phyloP scores from a whole-genome alignment of 148 eudicot species.

The Nyssa sinensis region DNA sequence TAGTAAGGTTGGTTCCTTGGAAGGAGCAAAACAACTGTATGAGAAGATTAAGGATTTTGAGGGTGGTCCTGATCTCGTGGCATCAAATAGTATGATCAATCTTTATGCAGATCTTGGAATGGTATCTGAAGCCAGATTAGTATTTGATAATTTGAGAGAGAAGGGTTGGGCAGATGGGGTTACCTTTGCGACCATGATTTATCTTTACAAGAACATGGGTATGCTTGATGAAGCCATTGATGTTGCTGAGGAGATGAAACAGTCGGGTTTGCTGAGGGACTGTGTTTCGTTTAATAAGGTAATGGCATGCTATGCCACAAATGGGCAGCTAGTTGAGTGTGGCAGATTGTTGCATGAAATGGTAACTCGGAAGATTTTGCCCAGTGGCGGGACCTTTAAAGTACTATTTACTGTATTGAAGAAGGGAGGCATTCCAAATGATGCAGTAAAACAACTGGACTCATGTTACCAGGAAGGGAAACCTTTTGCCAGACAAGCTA shows the following conservation, averaged over 20 bases:
- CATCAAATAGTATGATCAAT: conserved; percentile 78
- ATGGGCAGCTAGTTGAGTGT: conserved; percentile 54
- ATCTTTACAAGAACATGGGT: conserved; percentile 73
- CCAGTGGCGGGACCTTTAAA: conserved; percentile 52
- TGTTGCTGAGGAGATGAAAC: conserved; percentile 73
- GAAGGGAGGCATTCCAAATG: conserved; percentile 60
- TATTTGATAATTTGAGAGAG: conserved; percentile 51
- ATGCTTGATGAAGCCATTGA: conserved; percentile 77
- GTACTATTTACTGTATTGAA: conserved; percentile 67
- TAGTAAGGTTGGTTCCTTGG: conserved; percentile 52
- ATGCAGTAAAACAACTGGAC: conserved; percentile 59
- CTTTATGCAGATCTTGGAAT: conserved; percentile 76
- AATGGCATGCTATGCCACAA: conserved; percentile 76
- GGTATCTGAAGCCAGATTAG: conserved; percentile 62
- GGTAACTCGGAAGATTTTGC: conserved; percentile 45
- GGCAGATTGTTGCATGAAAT: conserved; percentile 64
- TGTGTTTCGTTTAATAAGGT: conserved; percentile 54
- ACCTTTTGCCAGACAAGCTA: conserved; percentile 55
- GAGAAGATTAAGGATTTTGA: conserved; percentile 53
- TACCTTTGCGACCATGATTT: conserved; percentile 77
- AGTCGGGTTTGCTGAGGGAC: conserved; percentile 55
- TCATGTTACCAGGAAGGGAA: conserved; percentile 51
- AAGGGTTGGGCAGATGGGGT: conserved; percentile 59
- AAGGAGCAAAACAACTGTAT: conserved; percentile 65
- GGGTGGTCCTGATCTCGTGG: conserved; percentile 78